These are phyloP conservation scores for Lactarius psammicola DNA, from an alignment of 768 basidiomycete genomes.

Conservation along the genomic window DNA sequence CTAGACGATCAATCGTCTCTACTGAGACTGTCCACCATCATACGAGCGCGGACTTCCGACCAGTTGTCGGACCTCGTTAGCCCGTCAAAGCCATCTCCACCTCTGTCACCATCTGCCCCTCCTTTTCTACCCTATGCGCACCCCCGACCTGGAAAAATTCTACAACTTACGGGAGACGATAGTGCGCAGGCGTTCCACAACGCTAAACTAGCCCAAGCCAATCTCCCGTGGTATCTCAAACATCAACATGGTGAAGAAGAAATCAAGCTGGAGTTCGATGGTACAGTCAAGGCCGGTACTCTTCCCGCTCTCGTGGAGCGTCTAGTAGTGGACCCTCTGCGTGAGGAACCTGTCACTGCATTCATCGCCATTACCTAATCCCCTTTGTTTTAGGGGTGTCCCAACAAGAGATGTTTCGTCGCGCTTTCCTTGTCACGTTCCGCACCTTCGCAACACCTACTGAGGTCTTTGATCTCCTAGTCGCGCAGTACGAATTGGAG, in stretches of 20 bases:
- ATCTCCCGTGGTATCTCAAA: constrained; percentile 58
- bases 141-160: constrained; percentile 38
- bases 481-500: constrained; percentile 59
- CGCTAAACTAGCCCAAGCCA: constrained; percentile 38
- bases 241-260: constrained; percentile 55
- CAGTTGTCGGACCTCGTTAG: constrained; percentile 7
- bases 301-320: constrained; percentile 69
- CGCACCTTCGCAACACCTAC: constrained; percentile 73
- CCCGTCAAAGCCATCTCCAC: not conserved
- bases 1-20: constrained; percentile 20
- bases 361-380: not conserved
- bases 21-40: constrained; percentile 17
- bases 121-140: constrained; percentile 5
- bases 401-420: constrained; percentile 42
- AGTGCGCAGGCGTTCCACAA: constrained; percentile 45
- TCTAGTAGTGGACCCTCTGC: constrained; percentile 58
- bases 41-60: constrained; percentile 18
- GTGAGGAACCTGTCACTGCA: constrained; percentile 43
- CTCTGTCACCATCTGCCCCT: not conserved
- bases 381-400: constrained; percentile 25
- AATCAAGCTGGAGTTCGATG: constrained; percentile 62
- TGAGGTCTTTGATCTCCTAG: constrained; percentile 64
- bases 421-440: constrained; percentile 81
- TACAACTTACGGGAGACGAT: constrained; percentile 42
- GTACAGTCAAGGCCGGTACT: constrained; percentile 66